phyloP scores from a whole-genome alignment of 2,329 filamentous ascomycete species.

The Alternaria ventricosa region DNA sequence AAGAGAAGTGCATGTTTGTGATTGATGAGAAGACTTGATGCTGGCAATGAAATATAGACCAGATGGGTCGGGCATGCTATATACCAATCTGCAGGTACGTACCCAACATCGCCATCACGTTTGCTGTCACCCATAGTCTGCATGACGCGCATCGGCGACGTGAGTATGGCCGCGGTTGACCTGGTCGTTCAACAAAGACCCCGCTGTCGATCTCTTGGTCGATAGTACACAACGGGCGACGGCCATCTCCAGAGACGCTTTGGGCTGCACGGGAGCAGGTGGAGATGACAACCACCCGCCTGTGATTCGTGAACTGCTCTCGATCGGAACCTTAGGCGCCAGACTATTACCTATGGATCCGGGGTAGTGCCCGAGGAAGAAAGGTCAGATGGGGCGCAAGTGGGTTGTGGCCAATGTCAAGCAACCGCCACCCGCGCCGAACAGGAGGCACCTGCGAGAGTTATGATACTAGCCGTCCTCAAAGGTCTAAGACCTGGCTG shows the following conservation, averaged over 20 bases:
- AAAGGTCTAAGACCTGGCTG: neutral
- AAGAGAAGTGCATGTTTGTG: slow-evolving; percentile 23
- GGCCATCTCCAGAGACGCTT: neutral
- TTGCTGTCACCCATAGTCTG: neutral
- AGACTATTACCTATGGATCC: neutral
- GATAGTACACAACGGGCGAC: neutral
- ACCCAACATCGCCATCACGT: neutral
- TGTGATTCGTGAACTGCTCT: neutral
- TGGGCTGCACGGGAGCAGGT: neutral
- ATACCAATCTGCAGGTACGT: neutral
- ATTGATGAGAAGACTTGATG: neutral
- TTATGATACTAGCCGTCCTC: neutral
- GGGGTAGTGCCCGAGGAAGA: neutral
- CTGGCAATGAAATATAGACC: neutral
- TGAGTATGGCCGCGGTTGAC: neutral
- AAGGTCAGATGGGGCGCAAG: neutral
- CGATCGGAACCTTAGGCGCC: neutral
- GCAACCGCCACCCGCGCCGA: neutral
- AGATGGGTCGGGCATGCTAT: neutral
- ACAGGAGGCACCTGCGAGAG: neutral
- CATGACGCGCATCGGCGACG: neutral
- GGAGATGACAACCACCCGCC: neutral
- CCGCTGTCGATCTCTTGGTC: slow-evolving; percentile 3
- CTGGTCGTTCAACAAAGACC: neutral
- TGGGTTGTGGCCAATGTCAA: neutral